These are phyloP conservation scores for Solanum clarkiae DNA, from an alignment of 257 asterid species.

Conservation along the genomic window DNA sequence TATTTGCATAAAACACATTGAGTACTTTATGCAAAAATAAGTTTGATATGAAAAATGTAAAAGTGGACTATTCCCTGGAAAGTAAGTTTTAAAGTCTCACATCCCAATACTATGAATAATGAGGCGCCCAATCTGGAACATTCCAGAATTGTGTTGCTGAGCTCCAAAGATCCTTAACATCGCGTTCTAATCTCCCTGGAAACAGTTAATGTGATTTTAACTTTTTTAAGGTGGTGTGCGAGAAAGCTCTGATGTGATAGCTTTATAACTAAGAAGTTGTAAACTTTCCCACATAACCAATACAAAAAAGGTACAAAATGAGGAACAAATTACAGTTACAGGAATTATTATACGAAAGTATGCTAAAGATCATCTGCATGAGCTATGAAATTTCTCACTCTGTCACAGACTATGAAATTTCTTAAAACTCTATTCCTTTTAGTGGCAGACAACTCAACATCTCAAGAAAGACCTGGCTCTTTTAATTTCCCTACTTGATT, in stretches of 20 bases:
- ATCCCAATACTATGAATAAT: neutral
- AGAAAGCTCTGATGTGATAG: neutral
- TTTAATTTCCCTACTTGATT: neutral
- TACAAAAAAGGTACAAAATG: neutral
- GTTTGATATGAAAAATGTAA: neutral
- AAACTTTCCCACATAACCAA: neutral
- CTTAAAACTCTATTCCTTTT: neutral
- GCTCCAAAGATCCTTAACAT: neutral
- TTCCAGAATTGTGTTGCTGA: neutral
- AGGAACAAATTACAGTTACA: neutral
- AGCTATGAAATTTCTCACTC: neutral
- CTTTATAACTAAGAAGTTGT: neutral
- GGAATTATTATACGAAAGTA: neutral
- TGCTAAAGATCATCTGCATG: neutral
- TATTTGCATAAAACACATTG: neutral
- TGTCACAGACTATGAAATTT: neutral
- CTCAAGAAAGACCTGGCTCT: neutral
- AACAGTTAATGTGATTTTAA: neutral
- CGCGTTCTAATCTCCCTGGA: neutral
- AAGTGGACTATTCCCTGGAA: neutral
- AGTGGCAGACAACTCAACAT: neutral
- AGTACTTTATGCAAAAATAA: neutral
- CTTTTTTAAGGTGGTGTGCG: neutral
- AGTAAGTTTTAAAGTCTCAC: neutral
- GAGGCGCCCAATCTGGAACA: neutral